A percentile compares a stretch with the other conserved stretches of the same genome.
These are phyloP conservation scores for Musa troglodytarum DNA, from an alignment of 176 grass and related monocot species.

Conservation along the genomic window DNA sequence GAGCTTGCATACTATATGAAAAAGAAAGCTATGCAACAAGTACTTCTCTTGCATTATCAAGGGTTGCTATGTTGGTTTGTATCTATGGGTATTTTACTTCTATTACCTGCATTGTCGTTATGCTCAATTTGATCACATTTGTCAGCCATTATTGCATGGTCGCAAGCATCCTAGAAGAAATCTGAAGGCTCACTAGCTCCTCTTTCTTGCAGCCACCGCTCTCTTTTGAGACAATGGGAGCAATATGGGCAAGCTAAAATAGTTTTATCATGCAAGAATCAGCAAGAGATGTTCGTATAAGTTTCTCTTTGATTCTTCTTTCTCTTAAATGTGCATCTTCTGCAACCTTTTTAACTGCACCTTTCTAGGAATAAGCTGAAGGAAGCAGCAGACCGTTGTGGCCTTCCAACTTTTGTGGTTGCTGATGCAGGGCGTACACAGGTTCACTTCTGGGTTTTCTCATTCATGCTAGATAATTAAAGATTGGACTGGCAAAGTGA, in stretches of 20 bases:
- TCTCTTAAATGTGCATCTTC: neutral
- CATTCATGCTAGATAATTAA: neutral
- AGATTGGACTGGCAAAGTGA: neutral
- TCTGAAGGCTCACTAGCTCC: conserved; percentile 6
- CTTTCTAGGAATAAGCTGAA: conserved; percentile 69
- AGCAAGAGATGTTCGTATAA: conserved; percentile 74
- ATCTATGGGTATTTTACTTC: neutral
- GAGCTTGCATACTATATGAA: too few relatives aligned
- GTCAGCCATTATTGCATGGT: neutral
- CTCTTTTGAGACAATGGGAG: conserved; percentile 83
- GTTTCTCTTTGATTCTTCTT: neutral
- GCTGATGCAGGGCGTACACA: conserved; percentile 91
- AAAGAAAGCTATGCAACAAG: too few relatives aligned
- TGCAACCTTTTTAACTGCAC: conserved; percentile 4
- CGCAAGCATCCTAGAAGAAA: neutral
- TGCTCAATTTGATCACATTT: neutral
- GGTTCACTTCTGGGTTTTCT: conserved; percentile 38
- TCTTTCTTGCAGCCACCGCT: conserved; percentile 46
- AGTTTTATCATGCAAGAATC: conserved; percentile 87
- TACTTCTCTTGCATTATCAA: too few relatives aligned
- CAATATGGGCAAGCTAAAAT: conserved; percentile 96
- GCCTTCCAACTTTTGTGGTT: conserved; percentile 79
- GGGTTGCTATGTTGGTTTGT: neutral
- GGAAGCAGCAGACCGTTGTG: conserved; percentile 62
- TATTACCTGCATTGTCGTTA: neutral